Conservation (phyloP, 495 filamentous ascomycete species). For the Hypoxylon rickii region DNA sequence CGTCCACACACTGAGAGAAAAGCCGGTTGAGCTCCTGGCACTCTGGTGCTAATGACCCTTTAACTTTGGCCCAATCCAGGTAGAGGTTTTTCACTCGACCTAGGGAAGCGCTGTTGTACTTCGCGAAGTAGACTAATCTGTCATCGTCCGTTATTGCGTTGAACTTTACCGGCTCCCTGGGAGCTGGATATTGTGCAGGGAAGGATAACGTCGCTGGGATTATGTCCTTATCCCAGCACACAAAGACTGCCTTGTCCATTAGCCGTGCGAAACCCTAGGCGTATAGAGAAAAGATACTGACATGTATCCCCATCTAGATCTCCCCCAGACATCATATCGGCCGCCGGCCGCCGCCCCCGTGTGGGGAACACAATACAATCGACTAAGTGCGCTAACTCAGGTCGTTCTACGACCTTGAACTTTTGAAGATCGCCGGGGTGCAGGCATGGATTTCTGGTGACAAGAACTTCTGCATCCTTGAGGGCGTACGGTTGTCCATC, state of each 20-base stretch:
- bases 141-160: background rate
- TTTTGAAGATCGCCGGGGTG: background rate
- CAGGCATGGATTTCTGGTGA: background rate
- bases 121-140: no score
- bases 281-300: background rate
- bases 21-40: background rate
- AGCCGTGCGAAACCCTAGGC: background rate
- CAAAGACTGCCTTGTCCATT: background rate
- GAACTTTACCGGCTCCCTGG: background rate
- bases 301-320: background rate
- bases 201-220: background rate
- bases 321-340: background rate
- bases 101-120: background rate
- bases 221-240: background rate
- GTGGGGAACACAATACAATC: background rate
- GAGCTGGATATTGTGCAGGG: background rate
- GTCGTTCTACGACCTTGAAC: background rate
- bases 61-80: background rate
- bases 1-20: background rate
- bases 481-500: background rate
- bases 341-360: no score
- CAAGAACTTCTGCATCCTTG: background rate
- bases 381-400: background rate
- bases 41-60: background rate
- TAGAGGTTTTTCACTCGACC: background rate